Evolutionary conservation across 2,329 filamentous ascomycete species (phyloP), one percentile per base, ranked within the genome.

Genomic region (Biscogniauxia sp.): DNA sequence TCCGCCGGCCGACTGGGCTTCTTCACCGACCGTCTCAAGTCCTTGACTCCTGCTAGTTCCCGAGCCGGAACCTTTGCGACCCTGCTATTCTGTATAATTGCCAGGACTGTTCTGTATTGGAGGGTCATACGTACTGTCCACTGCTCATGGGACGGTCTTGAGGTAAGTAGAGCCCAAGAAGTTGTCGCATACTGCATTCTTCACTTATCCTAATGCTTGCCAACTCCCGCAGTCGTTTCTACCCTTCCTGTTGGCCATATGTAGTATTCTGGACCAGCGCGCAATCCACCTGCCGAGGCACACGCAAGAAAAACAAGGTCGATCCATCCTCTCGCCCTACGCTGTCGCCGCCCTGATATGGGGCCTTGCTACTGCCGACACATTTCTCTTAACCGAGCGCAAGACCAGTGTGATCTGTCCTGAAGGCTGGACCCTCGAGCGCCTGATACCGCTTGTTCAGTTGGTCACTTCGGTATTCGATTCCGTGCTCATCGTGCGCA

Each of bases 91-190:
- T 64, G 62, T 55, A 55, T 74, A 1, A 61, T 73, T 19, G 51
- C 58, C 11, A 70, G 73, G 5, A 70, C 68, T 1, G 28, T 74
- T 15, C 58, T 75, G 7, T 70, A 71, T 55, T 76, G 74, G 74
- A 66, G 67, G 28, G 65, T 68, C 4, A 70, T 71, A 20, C 69
- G 73, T 8, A 73, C 70, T 2, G 70, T 75, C 7, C 73, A 72
- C 61, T 75, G 67, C 62, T 75, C 73, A 49, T 74, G 66, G 65
- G 69, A 72, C 45, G 74, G 74, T 15, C 61, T 75, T 49, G 68
- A 75, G 65, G 74, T 76, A 32, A 32, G 28, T 63, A 28, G 71
- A 67, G 17, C 19, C 37, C 19, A 5, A 13, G 45, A 15, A 20
- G 20, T 23, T n/a, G 37, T n/a, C 19, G 9, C 7, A n/a, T 54